phyloP scores from a whole-genome alignment of 495 filamentous ascomycete species.

The Xylaria telfairii region DNA sequence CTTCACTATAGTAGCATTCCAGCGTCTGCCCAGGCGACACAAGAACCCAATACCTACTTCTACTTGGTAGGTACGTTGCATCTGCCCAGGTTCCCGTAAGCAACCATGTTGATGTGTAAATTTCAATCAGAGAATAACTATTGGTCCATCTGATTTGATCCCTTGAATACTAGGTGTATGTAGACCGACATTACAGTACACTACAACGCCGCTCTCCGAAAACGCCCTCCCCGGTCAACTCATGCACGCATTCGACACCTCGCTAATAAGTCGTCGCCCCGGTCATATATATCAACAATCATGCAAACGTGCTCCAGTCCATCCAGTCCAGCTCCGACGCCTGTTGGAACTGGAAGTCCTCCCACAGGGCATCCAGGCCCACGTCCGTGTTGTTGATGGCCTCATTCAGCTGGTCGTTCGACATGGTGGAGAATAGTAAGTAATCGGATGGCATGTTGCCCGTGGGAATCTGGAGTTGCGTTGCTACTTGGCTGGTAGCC shows the following conservation, averaged over 20 bases:
- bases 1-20: no score
- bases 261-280: not conserved
- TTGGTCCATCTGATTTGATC: not conserved
- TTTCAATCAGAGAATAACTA: not conserved
- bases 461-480: slow-evolving; percentile 34
- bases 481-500: slow-evolving; percentile 29
- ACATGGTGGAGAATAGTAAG: slow-evolving; percentile 43
- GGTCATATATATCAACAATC: not conserved
- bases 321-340: slow-evolving; percentile 41
- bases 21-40: not conserved
- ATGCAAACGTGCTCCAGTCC: slow-evolving; percentile 41
- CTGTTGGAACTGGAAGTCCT: slow-evolving; percentile 42
- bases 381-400: slow-evolving; percentile 41
- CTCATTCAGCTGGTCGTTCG: slow-evolving; percentile 42
- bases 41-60: not conserved
- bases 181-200: not conserved
- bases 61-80: no score
- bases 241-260: not conserved
- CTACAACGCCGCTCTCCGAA: not conserved
- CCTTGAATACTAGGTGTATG: not conserved
- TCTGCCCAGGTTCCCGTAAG: not conserved
- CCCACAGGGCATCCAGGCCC: slow-evolving; percentile 41
- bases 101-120: not conserved
- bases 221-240: not conserved
- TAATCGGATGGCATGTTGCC: slow-evolving; percentile 38